phyloP scores from a whole-genome alignment of 2,329 filamentous ascomycete genomes.

The Colletotrichum sp. region DNA sequence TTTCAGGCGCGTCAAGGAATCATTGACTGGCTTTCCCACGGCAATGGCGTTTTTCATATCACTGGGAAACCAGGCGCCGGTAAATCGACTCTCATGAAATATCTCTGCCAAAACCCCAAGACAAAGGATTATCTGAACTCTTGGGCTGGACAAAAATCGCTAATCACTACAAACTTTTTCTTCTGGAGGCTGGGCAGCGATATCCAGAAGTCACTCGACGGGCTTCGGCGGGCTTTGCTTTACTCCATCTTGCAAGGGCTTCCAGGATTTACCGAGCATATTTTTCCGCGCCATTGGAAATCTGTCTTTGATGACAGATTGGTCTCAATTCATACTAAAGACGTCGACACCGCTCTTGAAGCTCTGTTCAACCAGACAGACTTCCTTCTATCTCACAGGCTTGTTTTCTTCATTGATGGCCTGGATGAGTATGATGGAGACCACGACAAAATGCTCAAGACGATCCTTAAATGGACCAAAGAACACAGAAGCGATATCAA shows the following conservation, averaged over 20 bases:
- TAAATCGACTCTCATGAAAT: slow-evolving; percentile 9
- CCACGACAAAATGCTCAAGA: not conserved
- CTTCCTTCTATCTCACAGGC: not conserved
- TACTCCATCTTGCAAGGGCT: not conserved
- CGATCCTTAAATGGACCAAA: not conserved
- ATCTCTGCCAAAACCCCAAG: not conserved
- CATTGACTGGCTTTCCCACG: not conserved
- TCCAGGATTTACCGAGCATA: not conserved
- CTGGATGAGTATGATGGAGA: slow-evolving; percentile 1
- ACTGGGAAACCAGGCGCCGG: not conserved
- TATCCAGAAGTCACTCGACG: not conserved
- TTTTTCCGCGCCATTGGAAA: not conserved
- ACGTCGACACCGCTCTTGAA: not conserved
- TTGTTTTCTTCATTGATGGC: not conserved
- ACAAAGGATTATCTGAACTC: not conserved
- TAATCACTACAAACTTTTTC: not conserved
- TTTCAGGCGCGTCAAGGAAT: not conserved
- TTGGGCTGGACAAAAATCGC: not conserved
- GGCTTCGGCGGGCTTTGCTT: not conserved
- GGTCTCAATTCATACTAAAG: not conserved
- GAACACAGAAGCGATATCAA: not conserved
- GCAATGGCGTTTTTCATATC: not conserved
- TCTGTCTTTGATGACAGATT: fast-evolving
- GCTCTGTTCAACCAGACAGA: fast-evolving
- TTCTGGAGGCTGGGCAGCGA: not conserved